These are phyloP conservation scores for Pyricularia sp. DNA, from an alignment of 2,329 filamentous ascomycete species.

Conservation along the genomic window DNA sequence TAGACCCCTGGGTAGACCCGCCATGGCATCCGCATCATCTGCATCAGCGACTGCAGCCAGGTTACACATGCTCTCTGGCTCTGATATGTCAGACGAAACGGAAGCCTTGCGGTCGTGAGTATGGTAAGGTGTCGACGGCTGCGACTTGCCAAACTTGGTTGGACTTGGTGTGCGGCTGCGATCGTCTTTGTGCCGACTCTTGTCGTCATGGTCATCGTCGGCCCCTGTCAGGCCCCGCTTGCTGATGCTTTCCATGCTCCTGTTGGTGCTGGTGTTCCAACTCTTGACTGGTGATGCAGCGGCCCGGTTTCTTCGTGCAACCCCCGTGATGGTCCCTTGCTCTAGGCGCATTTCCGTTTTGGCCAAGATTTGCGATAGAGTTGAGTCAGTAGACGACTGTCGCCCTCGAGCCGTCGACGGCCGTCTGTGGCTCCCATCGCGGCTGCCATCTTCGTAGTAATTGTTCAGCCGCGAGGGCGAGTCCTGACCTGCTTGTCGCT, in stretches of 20 bases:
- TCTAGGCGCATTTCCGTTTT: slow-evolving; percentile 41
- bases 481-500: neutral
- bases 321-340: slow-evolving; percentile 9
- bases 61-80: slow-evolving; percentile 30
- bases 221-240: neutral
- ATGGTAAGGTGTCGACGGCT: slow-evolving; percentile 8
- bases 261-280: neutral
- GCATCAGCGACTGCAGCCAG: neutral
- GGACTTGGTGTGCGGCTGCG: slow-evolving; percentile 9
- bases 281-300: slow-evolving; percentile 15
- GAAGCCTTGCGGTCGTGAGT: slow-evolving; percentile 21
- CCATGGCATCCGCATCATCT: slow-evolving; percentile 8
- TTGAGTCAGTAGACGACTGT: slow-evolving; percentile 32
- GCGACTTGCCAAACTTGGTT: neutral
- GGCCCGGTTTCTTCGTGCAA: slow-evolving; percentile 18
- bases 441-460: slow-evolving; percentile 1
- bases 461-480: neutral
- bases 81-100: slow-evolving; percentile 22
- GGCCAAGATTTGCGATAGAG: slow-evolving; percentile 39
- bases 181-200: neutral
- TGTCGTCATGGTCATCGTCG: neutral
- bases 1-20: neutral
- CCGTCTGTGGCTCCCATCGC: slow-evolving; percentile 7
- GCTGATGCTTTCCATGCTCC: slow-evolving; percentile 1
- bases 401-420: slow-evolving; percentile 12